Base-by-base conservation (phyloP, 192 early-diverging fungal species). In the Funneliformis geosporum region DNA sequence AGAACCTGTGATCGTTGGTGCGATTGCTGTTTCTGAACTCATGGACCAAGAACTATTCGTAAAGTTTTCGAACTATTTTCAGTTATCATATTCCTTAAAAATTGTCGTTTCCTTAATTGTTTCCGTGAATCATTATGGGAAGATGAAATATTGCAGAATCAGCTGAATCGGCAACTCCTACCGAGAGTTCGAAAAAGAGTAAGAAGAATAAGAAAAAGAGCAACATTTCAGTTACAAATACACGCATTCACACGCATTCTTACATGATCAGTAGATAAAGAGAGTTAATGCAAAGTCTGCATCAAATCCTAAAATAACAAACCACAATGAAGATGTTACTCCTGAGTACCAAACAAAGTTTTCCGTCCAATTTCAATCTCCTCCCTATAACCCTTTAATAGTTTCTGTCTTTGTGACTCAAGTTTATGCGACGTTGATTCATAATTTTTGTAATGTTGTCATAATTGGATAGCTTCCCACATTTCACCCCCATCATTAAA, bases 401-500 rank as follows among this genome's bases (percentile, higher is more conserved):
- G 82, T 65, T 89, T 84, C 83, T 89, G 85, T 2, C 92, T 82
- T 79, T 85, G 84, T 75, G 86, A 80, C 42, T 82, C 80, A 50
- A 88, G 72, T 21, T 88, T 86, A 28, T 84, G 80, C 11, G 86
- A 80, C 11, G 85, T 84, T 4, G 85, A 86, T 73, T 90, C 86
- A 60, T 91, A 85, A 40, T 88, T 88, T 40, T 90, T 87, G 33
- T 83, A 82, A 55, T 85, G 84, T 18, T 80, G 78, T 47, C 84
- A 85, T 16, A 89, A 79, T 16, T 84, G 84, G 8, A 92, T 86
- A 1, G 90, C 89, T 62, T 94, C 93, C 75, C 91, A 80, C 23
- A 90, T 87, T 82, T 94, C 92, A 5, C 90, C 93, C 84, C 93
- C 40, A 90, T 89, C 87, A 93, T 91, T 76, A 94, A 77, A 42